Conservation (phyloP, 768 basidiomycete species). For the Mycena vulgaris region DNA sequence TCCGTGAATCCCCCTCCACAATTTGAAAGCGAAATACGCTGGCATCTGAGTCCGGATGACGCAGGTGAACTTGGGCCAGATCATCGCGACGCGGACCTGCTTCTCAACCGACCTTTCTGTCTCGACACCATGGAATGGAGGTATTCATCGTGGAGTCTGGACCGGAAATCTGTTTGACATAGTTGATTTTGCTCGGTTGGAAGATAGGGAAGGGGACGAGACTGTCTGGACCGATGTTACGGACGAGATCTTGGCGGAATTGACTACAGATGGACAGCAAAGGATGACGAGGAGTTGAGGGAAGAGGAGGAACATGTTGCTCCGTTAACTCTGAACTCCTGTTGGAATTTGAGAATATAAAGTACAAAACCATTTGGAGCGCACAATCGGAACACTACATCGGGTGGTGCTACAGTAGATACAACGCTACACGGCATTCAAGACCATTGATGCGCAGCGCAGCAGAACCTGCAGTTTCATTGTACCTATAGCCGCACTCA, state of each 20-base stretch:
- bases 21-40: background rate
- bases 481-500: too few species aligned
- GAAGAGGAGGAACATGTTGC: too few species aligned
- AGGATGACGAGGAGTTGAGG: too few species aligned
- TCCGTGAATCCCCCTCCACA: constrained; percentile 11
- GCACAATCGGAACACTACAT: too few species aligned
- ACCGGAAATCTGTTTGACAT: constrained; percentile 31
- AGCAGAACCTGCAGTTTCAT: too few species aligned
- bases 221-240: constrained; percentile 29
- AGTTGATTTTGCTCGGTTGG: constrained; percentile 1
- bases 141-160: constrained; percentile 28
- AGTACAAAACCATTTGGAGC: too few species aligned
- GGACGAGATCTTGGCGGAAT: constrained; percentile 21
- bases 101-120: constrained; percentile 11
- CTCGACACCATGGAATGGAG: background rate
- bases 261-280: background rate
- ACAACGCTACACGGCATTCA: too few species aligned
- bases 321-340: too few species aligned
- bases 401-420: too few species aligned
- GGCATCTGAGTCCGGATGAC: background rate
- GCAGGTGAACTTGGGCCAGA: constrained; percentile 9
- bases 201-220: background rate
- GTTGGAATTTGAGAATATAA: too few species aligned
- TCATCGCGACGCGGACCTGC: constrained; percentile 26
- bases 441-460: too few species aligned